Base-by-base conservation (phyloP, 768 basidiomycete species). In the Hygrophoropsis aurantiaca region DNA sequence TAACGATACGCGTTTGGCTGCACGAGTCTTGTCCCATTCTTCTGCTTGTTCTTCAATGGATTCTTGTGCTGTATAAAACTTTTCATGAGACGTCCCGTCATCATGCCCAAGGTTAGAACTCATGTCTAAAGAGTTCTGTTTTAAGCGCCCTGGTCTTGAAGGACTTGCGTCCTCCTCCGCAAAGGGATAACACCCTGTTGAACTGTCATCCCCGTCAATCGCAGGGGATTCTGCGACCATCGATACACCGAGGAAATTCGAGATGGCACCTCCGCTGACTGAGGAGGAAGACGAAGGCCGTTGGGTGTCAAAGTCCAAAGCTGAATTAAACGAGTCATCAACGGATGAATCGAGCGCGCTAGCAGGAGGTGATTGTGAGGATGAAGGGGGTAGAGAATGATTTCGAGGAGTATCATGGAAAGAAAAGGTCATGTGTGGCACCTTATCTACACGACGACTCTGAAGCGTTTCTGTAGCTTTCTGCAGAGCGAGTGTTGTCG, bases 1-100 rank as follows among this genome's bases (percentile, higher is more conserved):
- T 35, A 93, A 71, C 9, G 90, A 93, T 8, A 93, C 91, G 8
- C 90, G 84, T 55, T 90, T 87, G 11, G 88, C 90, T 27, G 84
- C 86, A 40, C 85, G 82, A 2, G 91, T 94, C 62, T 83, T 83
- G 66, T 89, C 74, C 91, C 91, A 94, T 42, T 86, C 85, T 62
- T 92, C 90, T n/a, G 91, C 90, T 64, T 85, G 75, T 62, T 91
- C 88, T 37, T 78, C 75, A 21, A 62, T 61, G 18, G 59, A 69
- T 57, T 84, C 81, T 15, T 62, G 64, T 24, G 70, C 72, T 19
- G 72, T 73, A 52, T 68, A 71, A 55, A 72, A 73, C 42, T 67
- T 74, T 54, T 81, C 78, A 47, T 76, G 79, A 11, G 61, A 48
- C n/a, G 30, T 20, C 40, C 27, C 16, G 5, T 25, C 52, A 38